Percentiles rank a stretch among this genome's conserved stretches.
Conservation (phyloP, 495 filamentous ascomycete genomes). For the Penicillium silybi region DNA sequence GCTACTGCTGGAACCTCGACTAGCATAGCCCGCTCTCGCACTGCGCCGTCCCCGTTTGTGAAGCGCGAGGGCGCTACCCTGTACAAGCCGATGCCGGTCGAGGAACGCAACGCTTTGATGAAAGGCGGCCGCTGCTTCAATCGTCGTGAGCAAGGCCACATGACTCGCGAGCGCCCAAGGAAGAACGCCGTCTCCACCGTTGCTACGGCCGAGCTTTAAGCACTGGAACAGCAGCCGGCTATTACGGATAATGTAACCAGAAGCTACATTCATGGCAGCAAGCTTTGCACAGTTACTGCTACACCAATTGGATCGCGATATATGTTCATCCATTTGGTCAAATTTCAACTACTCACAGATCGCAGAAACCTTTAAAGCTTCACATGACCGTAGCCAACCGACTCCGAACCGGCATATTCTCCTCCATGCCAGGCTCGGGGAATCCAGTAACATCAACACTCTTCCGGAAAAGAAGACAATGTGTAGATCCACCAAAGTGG, state of each 20-base stretch:
- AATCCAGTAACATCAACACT: slow-evolving; percentile 38
- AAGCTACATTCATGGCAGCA: too few relatives aligned
- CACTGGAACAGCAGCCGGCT: background rate
- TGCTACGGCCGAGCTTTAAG: too few relatives aligned
- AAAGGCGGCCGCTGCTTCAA: background rate
- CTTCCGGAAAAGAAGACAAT: slow-evolving; percentile 56
- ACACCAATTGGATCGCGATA: too few relatives aligned
- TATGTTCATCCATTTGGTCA: background rate
- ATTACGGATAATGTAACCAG: too few relatives aligned
- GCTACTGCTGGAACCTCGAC: too few relatives aligned
- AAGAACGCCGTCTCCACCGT: background rate
- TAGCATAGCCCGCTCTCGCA: too few relatives aligned
- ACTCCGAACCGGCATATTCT: slow-evolving; percentile 57
- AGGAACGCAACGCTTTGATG: background rate
- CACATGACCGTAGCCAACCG: slow-evolving; percentile 31
- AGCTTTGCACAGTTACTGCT: too few relatives aligned
- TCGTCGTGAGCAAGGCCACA: background rate
- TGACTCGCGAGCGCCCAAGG: background rate
- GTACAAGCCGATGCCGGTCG: background rate
- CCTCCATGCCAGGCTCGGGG: slow-evolving; percentile 40
- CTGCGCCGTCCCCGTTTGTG: too few relatives aligned
- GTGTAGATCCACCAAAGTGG: slow-evolving; percentile 66
- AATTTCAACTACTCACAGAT: too few relatives aligned
- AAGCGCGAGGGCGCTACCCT: background rate
- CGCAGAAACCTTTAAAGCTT: background rate